Conservation (phyloP, 1,284 basidiomycete genomes). For the Ceratobasidium sp. region DNA sequence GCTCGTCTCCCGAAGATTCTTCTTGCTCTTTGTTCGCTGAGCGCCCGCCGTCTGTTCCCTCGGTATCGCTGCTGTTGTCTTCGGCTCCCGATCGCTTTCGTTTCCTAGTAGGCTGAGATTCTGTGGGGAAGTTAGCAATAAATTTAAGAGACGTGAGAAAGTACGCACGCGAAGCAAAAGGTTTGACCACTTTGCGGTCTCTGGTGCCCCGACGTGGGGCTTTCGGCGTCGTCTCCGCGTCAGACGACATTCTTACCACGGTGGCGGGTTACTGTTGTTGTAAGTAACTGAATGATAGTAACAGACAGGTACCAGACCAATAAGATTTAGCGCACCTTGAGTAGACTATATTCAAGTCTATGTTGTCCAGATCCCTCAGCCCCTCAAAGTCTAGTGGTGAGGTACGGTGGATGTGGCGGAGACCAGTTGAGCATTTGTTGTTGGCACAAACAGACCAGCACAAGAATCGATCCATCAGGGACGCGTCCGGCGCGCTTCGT, state of each 20-base stretch:
- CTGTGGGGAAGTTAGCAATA: slow-evolving; percentile 5
- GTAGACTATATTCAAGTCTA: background rate
- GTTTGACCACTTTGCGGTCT: slow-evolving; percentile 37
- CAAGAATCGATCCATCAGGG: slow-evolving; percentile 42
- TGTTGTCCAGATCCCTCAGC: background rate
- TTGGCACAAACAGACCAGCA: slow-evolving; percentile 41
- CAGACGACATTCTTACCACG: slow-evolving; percentile 31
- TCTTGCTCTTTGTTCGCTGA: slow-evolving; percentile 23
- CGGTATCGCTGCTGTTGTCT: slow-evolving; percentile 33
- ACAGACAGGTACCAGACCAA: background rate
- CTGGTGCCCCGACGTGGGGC: slow-evolving; percentile 35
- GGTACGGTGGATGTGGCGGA: slow-evolving; percentile 33
- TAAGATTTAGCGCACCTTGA: slow-evolving; percentile 12
- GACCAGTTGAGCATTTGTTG: slow-evolving; percentile 40
- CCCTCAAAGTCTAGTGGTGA: slow-evolving; percentile 1
- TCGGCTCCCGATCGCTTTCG: slow-evolving; percentile 26
- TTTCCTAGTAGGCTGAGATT: slow-evolving; percentile 35
- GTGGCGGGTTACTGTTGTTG: slow-evolving; percentile 1
- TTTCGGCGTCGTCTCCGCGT: slow-evolving; percentile 41
- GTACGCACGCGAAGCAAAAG: slow-evolving; percentile 22
- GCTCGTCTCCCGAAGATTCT: slow-evolving; percentile 28
- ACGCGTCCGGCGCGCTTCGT: slow-evolving; percentile 36
- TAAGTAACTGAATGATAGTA: background rate
- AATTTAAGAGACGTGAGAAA: background rate
- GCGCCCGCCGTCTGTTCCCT: slow-evolving; percentile 24